phyloP scores from a whole-genome alignment of 306 rosid species.

The Cicer chorassanicum region DNA sequence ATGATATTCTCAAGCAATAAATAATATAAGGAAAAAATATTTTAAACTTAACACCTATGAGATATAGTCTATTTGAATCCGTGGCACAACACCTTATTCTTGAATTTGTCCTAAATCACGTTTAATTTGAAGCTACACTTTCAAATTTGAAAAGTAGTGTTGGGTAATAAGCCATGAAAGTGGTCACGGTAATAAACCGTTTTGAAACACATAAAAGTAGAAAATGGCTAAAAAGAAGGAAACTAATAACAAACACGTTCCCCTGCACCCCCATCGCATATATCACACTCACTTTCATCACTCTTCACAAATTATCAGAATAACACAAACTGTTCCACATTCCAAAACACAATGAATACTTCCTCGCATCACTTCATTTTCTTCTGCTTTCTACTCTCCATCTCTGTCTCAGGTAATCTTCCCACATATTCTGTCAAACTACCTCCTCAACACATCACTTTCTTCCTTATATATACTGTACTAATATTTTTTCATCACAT shows the following conservation, averaged over 20 bases:
- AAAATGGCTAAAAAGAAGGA: slow-evolving; percentile 54
- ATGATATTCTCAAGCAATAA: no score
- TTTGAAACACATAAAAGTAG: background rate
- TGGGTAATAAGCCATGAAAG: slow-evolving; percentile 18
- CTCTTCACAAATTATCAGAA: background rate
- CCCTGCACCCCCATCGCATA: background rate
- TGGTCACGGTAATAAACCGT: slow-evolving; percentile 24
- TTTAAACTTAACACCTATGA: no score
- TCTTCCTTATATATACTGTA: no score
- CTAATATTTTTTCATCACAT: no score
- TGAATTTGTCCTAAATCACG: no score
- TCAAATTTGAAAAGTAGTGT: background rate
- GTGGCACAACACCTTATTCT: no score
- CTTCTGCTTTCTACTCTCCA: slow-evolving; percentile 48
- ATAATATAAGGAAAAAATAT: no score
- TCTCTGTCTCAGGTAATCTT: slow-evolving; percentile 49
- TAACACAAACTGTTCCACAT: slow-evolving; percentile 23
- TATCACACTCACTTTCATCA: background rate
- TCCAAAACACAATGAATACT: slow-evolving; percentile 51
- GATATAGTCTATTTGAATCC: no score
- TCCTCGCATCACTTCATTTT: slow-evolving; percentile 28
- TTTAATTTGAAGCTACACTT: no score
- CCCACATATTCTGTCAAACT: background rate
- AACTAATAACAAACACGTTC: slow-evolving; percentile 1
- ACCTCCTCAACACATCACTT: background rate